Evolutionary conservation across 305 asterid genomes (phyloP), one percentile per base, ranked within the genome.

Genomic region (Fraxinus velutina): DNA sequence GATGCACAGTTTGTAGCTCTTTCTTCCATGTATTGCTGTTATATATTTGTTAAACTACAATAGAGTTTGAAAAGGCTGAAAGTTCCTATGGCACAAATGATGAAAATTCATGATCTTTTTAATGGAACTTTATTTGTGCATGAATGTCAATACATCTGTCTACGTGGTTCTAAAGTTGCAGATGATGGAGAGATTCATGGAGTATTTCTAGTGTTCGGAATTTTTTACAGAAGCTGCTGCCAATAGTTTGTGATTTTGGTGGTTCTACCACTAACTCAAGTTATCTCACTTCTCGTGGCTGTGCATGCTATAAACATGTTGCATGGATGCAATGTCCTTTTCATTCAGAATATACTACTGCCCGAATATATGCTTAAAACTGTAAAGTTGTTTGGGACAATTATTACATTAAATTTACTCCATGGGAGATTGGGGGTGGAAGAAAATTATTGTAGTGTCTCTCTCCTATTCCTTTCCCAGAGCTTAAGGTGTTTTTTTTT

Each of bases 311-410:
- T 70, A 27, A 71, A 32, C 36, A 4, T 71, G 21, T 32, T 71
- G 21, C 24, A 30, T 32, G 27, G 44, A 71, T 30, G 75, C 75
- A 32, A 4, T 71, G 3, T 9, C 77, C 39, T 10, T 76, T 33
- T 76, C 47, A 33, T 66, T 62, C 55, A 27, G 70, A 84, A 50
- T 60, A 78, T 62, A 60, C 33, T 52, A 73, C 37, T 21, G 72
- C 64, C 73, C 7, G 72, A 75, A 82, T 75, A 72, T 81, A 36
- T 57, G 12, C 62, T 78, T 78, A 55, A 52, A 55, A 22, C 2
- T 55, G 22, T 24, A 29, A 71, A 30, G 44, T n/a, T 71, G 22
- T 71, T 1, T 0, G 4, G 7, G 33, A 24, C 17, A 66, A 24
- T 12, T 10, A 29, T 27, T 12, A 29, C 37, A 24, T 66, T 27